Evolutionary conservation across 257 asterid genomes (phyloP), one percentile per base, ranked within the genome.

Genomic region (Solanum peruvianum): DNA sequence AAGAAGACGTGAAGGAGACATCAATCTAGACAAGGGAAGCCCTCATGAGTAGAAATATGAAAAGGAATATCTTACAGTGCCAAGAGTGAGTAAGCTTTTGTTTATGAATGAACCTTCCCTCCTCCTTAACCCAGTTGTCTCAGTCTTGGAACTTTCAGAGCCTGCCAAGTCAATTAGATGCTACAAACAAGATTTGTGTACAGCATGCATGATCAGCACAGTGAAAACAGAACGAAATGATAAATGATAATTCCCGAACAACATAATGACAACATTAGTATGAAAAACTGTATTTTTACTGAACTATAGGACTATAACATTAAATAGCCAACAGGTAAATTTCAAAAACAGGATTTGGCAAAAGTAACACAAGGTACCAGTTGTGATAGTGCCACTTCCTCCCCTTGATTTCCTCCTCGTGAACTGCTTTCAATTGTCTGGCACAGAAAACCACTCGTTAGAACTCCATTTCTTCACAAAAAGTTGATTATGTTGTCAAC

Each of bases 111-210:
- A 93, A 89, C 98, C 98, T 89, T 94, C 98, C 90, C 92, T 95
- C 91, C 97, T 93, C 91, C 97, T 91, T 91, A 95, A 84, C 66
- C 98, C 97, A 37, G 93, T 93, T 1, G 96, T 95, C 93, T 91
- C 98, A 85, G 97, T 88, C 91, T 95, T 93, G 69, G 98, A 95
- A 93, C 98, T 94, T 91, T 95, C 98, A 82, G 98, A 95, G 86
- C 98, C 98, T 90, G 98, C 98, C 92, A 95, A 93, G 93, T 94
- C 98, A 91, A 95, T 94, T 84, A 95, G 92, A 91, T 95, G 98
- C 98, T 94, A 89, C 94, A 92, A 91, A 91, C 90, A 91, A 86
- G 89, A 93, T 85, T 85, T 93, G 87, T 93, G 95, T 90, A 73
- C 44, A 67, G 69, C 82, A 73, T 88, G 89, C 83, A 88, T 83